phyloP scores from a whole-genome alignment of 2,329 filamentous ascomycete genomes.

The Colletotrichum spinosum region DNA sequence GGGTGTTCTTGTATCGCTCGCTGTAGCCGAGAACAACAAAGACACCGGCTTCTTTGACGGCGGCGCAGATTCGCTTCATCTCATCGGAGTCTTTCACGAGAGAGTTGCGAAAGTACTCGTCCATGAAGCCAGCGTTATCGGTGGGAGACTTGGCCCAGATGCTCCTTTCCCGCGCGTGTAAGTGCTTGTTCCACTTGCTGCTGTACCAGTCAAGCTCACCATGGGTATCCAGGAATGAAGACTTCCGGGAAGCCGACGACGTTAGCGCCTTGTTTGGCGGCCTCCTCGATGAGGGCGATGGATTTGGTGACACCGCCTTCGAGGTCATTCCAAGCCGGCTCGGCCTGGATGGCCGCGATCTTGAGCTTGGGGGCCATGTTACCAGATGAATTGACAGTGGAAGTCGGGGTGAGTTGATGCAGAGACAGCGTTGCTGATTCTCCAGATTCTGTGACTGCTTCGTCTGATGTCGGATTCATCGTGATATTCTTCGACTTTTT shows the following conservation, averaged over 20 bases:
- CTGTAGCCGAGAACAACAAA: conserved; percentile 60
- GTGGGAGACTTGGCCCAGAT: conserved; percentile 43
- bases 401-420: background rate
- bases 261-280: conserved; percentile 45
- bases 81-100: conserved; percentile 52
- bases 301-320: conserved; percentile 50
- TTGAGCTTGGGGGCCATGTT: conserved; percentile 38
- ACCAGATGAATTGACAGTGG: background rate
- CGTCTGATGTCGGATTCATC: conserved; percentile 14
- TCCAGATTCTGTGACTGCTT: conserved; percentile 7
- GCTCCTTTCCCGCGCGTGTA: conserved; percentile 39
- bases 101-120: conserved; percentile 59
- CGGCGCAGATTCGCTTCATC: conserved; percentile 56
- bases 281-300: conserved; percentile 47
- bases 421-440: conserved; percentile 7
- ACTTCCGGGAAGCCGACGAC: conserved; percentile 57
- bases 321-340: conserved; percentile 43
- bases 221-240: conserved; percentile 59
- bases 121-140: conserved; percentile 52
- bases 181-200: background rate
- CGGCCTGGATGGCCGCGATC: conserved; percentile 42
- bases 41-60: conserved; percentile 59
- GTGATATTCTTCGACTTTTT: background rate
- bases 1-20: conserved; percentile 57
- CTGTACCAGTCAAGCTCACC: conserved; percentile 43